Conservation (phyloP, 1,284 basidiomycete genomes). For the Thecaphora thlaspeos region DNA sequence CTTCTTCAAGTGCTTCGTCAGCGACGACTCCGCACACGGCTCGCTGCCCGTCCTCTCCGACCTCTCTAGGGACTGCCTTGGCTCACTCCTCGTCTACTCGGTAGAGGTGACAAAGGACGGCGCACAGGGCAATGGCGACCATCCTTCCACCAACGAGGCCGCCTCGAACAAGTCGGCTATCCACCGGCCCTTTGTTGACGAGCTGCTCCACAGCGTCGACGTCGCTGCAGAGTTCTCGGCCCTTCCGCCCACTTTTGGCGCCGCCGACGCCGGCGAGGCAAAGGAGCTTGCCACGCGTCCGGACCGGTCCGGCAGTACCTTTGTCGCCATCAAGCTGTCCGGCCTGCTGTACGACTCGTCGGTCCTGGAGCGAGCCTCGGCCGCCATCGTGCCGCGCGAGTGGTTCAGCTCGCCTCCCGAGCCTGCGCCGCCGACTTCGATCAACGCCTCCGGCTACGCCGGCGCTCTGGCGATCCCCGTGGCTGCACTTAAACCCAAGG, state of each 20-base stretch:
- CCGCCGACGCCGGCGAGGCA: slow-evolving; percentile 15
- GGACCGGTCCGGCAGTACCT: slow-evolving; percentile 37
- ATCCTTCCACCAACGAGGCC: slow-evolving; percentile 62
- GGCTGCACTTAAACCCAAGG: slow-evolving; percentile 30
- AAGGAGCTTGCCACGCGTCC: slow-evolving; percentile 21
- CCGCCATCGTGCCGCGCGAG: slow-evolving; percentile 44
- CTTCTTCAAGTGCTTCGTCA: slow-evolving; percentile 87
- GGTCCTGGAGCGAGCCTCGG: slow-evolving; percentile 41
- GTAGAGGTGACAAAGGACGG: slow-evolving; percentile 71
- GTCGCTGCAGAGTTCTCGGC: slow-evolving; percentile 30
- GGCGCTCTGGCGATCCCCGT: slow-evolving; percentile 43
- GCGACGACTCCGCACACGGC: slow-evolving; percentile 75
- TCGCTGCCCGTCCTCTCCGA: slow-evolving; percentile 68
- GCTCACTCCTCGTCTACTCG: slow-evolving; percentile 78
- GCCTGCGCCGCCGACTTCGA: slow-evolving; percentile 31
- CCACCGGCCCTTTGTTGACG: slow-evolving; percentile 34
- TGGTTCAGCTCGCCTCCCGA: slow-evolving; percentile 43
- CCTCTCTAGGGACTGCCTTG: slow-evolving; percentile 66
- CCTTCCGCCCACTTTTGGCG: slow-evolving; percentile 22
- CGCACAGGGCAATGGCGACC: slow-evolving; percentile 67
- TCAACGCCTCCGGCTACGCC: slow-evolving; percentile 37
- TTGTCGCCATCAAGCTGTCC: slow-evolving; percentile 51
- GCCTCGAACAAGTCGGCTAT: slow-evolving; percentile 10
- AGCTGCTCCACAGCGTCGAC: slow-evolving; percentile 39
- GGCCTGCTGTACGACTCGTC: slow-evolving; percentile 42